Percentiles rank a stretch among this genome's conserved stretches.
These are phyloP conservation scores for Ilyonectria sp. DNA, from an alignment of 2,329 filamentous ascomycete species.

Conservation along the genomic window DNA sequence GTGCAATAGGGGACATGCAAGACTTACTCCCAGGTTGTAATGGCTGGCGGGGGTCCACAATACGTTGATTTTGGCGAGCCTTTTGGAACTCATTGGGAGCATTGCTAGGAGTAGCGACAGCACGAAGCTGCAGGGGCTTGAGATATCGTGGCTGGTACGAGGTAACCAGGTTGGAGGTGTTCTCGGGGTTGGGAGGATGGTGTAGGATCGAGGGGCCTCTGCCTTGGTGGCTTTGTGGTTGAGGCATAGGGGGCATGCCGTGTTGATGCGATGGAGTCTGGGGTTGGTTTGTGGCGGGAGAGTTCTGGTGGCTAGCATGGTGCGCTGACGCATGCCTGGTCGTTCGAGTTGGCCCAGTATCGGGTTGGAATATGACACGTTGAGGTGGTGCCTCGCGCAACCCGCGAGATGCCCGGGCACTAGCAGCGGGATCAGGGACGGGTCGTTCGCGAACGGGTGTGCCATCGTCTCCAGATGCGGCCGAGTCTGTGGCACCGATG, in stretches of 20 bases:
- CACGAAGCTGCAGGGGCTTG: constrained; percentile 77
- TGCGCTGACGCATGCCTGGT: constrained; percentile 71
- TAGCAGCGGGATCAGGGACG: constrained; percentile 67
- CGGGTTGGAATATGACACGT: constrained; percentile 87
- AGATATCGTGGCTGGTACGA: constrained; percentile 78
- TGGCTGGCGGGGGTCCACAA: constrained; percentile 58
- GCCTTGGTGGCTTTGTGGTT: constrained; percentile 49
- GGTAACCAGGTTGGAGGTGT: constrained; percentile 73
- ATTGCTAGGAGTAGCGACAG: constrained; percentile 82
- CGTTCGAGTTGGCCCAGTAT: constrained; percentile 76
- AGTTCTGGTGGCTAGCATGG: constrained; percentile 51
- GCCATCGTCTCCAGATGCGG: constrained; percentile 72
- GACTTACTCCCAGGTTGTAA: constrained; percentile 75
- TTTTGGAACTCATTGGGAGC: constrained; percentile 76
- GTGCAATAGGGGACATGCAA: neutral
- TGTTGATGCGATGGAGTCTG: constrained; percentile 53
- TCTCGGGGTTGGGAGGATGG: constrained; percentile 69
- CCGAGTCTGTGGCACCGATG: constrained; percentile 70
- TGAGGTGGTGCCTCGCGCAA: constrained; percentile 88
- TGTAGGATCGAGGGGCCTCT: constrained; percentile 63
- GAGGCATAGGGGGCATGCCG: constrained; percentile 50
- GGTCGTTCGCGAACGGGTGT: constrained; percentile 70
- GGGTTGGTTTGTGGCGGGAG: constrained; percentile 46
- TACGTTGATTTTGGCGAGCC: constrained; percentile 60
- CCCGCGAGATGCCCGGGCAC: constrained; percentile 73